Conservation (phyloP, 2,329 filamentous ascomycete species). For the Colletotrichum phormii region DNA sequence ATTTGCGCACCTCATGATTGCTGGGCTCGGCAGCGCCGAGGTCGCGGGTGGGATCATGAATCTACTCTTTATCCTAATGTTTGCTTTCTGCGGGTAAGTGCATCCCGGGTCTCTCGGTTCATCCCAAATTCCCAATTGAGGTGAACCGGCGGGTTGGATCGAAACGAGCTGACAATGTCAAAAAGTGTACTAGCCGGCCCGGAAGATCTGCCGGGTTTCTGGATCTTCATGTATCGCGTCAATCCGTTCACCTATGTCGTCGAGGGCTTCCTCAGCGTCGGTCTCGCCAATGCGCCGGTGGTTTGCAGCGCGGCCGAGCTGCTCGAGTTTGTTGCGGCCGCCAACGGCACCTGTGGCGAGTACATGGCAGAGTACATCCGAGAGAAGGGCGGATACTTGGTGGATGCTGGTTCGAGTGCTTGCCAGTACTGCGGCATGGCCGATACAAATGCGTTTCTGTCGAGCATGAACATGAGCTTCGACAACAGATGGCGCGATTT, state of each 20-base stretch:
- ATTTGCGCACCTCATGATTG: conserved; percentile 74
- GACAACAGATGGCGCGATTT: conserved; percentile 65
- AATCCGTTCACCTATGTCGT: conserved; percentile 78
- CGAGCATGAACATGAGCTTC: conserved; percentile 56
- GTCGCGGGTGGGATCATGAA: conserved; percentile 64
- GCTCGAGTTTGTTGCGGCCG: conserved; percentile 64
- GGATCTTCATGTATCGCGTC: conserved; percentile 77
- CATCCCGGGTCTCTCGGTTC: no score
- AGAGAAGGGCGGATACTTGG: conserved; percentile 58
- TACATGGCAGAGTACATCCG: conserved; percentile 61
- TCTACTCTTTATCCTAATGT: conserved; percentile 56
- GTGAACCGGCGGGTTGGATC: not conserved
- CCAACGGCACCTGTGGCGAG: conserved; percentile 54
- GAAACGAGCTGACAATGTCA: not conserved
- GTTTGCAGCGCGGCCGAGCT: conserved; percentile 53
- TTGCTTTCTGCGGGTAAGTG: conserved; percentile 62
- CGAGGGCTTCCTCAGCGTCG: conserved; percentile 63
- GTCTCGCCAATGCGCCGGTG: conserved; percentile 40
- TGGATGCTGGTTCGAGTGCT: conserved; percentile 53
- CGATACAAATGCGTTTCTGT: conserved; percentile 52
- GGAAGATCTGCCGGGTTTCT: conserved; percentile 70
- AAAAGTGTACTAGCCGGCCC: conserved; percentile 70
- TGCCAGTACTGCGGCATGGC: conserved; percentile 58
- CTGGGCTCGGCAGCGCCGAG: conserved; percentile 72
- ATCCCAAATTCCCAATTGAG: no score